Percentiles rank a stretch among this genome's conserved stretches.
These are phyloP conservation scores for Talaromyces sp. DNA, from an alignment of 2,329 filamentous ascomycete species.

Conservation along the genomic window DNA sequence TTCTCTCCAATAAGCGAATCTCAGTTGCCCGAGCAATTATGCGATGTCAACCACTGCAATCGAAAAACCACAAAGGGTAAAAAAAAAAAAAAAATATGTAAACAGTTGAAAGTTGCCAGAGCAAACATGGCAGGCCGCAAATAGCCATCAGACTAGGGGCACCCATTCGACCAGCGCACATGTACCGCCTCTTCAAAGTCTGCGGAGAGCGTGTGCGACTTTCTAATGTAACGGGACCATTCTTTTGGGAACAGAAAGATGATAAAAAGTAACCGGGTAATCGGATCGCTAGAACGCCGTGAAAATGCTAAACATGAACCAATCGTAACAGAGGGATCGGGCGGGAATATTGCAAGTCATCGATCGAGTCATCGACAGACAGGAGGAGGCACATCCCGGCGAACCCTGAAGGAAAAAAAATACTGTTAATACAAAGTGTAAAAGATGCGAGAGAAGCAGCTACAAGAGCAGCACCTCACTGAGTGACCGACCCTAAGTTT, in stretches of 20 bases:
- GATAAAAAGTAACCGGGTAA: slow-evolving; percentile 18
- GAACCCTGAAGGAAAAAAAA: slow-evolving; percentile 13
- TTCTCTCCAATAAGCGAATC: slow-evolving; percentile 2
- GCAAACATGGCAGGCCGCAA: neutral
- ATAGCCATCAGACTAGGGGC: slow-evolving; percentile 20
- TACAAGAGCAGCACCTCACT: slow-evolving; percentile 14
- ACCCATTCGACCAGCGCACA: slow-evolving; percentile 38
- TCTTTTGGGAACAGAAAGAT: slow-evolving; percentile 15
- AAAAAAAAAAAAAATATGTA: slow-evolving; percentile 16
- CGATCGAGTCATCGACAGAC: slow-evolving; percentile 11
- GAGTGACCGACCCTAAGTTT: slow-evolving; percentile 39
- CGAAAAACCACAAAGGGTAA: slow-evolving; percentile 4
- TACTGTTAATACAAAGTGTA: slow-evolving; percentile 24
- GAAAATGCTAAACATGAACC: slow-evolving; percentile 36
- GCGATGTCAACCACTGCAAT: slow-evolving; percentile 2
- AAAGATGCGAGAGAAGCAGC: slow-evolving; percentile 7
- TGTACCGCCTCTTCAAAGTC: slow-evolving; percentile 28
- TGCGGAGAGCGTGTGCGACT: slow-evolving; percentile 32
- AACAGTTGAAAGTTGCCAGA: slow-evolving; percentile 6
- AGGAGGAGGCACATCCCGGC: slow-evolving; percentile 7
- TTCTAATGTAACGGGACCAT: slow-evolving; percentile 29
- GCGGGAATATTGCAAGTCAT: slow-evolving; percentile 10
- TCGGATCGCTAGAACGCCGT: slow-evolving; percentile 40
- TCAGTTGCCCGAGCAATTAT: slow-evolving; percentile 11
- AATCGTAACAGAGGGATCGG: slow-evolving; percentile 26